Evolutionary conservation across 805 yeast species (phyloP).

Genomic region (Saccharomycopsis schoenii): DNA sequence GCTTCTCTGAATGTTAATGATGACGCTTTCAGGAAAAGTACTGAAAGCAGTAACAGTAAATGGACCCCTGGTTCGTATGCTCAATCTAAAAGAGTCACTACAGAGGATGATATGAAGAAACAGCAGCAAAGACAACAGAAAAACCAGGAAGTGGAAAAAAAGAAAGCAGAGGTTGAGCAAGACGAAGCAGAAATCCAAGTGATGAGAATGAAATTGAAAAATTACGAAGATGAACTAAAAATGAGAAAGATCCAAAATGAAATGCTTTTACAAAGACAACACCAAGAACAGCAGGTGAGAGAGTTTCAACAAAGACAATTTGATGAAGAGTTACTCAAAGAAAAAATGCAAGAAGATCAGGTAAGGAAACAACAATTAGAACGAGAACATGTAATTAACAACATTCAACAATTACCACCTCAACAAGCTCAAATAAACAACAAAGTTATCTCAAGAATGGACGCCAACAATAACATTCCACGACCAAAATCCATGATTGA

Average conservation of each 20-base stretch:
- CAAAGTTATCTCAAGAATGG: background rate
- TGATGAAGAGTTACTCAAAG: background rate
- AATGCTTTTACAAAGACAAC: background rate
- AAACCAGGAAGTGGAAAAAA: background rate
- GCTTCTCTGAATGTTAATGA: background rate
- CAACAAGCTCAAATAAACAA: background rate
- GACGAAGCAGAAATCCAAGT: background rate
- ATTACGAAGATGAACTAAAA: background rate
- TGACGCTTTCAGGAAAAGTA: background rate
- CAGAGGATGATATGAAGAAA: background rate
- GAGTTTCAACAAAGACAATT: background rate
- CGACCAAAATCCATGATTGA: conserved; percentile 19
- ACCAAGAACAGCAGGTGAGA: background rate
- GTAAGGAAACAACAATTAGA: conserved; percentile 1
- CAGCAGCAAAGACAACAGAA: background rate
- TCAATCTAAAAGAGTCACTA: background rate
- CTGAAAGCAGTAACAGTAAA: background rate
- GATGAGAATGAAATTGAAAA: background rate
- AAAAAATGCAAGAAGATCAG: background rate
- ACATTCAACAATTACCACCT: background rate
- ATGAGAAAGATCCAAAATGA: background rate
- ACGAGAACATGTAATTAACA: background rate
- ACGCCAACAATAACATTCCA: background rate
- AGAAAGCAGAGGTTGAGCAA: background rate
- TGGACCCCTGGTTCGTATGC: background rate